phyloP scores from a whole-genome alignment of 352 stramenopile species.

The Phytophthora macrochlamydospora region DNA sequence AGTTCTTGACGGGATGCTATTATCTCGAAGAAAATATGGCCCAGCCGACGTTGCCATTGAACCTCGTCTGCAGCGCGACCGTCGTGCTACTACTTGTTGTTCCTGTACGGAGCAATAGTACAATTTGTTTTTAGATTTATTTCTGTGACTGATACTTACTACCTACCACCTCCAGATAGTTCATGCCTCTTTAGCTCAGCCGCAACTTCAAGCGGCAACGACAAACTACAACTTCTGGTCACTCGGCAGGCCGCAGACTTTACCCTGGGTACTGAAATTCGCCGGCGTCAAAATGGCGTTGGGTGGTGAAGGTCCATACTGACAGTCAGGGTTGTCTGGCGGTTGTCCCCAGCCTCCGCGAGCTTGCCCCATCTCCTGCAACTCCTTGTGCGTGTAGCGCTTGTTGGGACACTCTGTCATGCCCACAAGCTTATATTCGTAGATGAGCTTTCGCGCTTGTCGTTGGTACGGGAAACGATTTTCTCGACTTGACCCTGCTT shows the following conservation, averaged over 20 bases:
- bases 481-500: constrained; percentile 93
- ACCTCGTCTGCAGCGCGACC: too few species aligned
- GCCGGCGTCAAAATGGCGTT: constrained; percentile 71
- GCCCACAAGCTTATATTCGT: constrained; percentile 90
- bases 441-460: constrained; percentile 77
- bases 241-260: constrained; percentile 76
- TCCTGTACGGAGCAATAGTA: too few species aligned
- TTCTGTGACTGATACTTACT: too few species aligned
- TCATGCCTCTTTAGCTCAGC: constrained; percentile 90
- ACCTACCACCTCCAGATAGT: constrained; percentile 67
- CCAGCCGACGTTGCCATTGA: too few species aligned
- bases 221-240: constrained; percentile 86
- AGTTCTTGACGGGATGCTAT: too few species aligned
- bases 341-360: constrained; percentile 65
- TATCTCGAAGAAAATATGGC: too few species aligned
- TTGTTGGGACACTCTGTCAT: constrained; percentile 68
- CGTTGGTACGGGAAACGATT: constrained; percentile 90
- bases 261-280: constrained; percentile 81
- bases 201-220: constrained; percentile 80
- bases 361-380: constrained; percentile 77
- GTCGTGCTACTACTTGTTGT: too few species aligned
- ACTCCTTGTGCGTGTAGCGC: constrained; percentile 68
- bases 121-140: too few species aligned
- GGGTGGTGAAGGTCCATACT: constrained; percentile 68
- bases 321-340: constrained; percentile 60